Evolutionary conservation across 805 yeast genomes (phyloP), one percentile per base, ranked within the genome.

Genomic region (Saturnispora sanitii): DNA sequence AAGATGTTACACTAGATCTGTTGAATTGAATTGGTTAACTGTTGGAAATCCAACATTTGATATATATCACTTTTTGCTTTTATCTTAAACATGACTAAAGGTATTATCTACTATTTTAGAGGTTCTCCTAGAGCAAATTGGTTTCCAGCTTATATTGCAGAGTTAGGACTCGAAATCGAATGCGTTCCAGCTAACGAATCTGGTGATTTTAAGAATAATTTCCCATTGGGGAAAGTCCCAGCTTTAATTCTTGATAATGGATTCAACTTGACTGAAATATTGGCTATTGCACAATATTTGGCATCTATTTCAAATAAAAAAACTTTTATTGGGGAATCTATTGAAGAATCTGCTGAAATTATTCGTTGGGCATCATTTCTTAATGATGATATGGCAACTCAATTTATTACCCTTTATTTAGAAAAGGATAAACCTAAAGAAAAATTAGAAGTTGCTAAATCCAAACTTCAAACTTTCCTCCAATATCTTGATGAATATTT

Each of bases 281-380:
- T 42, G 8, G 45, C 45, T 6, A 33, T 42, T 21, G 21, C 16
- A 26, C 22, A 27, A 8, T 42, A 42, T 23, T 16, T 42, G 16
- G 11, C 36, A n/a, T 26, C 19, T 4, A 13, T 33, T 9, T 8
- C 36, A 29, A n/a, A 33, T 13, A n/a, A n/a, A n/a, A 4, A n/a
- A 8, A 41, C 71, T 78, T 66, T 72, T 38, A 48, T 39, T 37
- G 95, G 95, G 51, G 70, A 71, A 56, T 68, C 68, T 60, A 64
- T 68, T 50, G 62, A 65, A 47, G 85, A 82, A 53, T 67, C 71
- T 54, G 82, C 79, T 44, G 63, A 62, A 54, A 67, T 84, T 54
- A 59, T 84, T 53, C 75, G 68, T 65, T 87, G 94, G 94, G 54
- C 75, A 59, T 81, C 94, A 3, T 64, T 79, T 49, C 66, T 79